Conservation (phyloP, 495 filamentous ascomycete species). For the Talaromyces thailandensis region DNA sequence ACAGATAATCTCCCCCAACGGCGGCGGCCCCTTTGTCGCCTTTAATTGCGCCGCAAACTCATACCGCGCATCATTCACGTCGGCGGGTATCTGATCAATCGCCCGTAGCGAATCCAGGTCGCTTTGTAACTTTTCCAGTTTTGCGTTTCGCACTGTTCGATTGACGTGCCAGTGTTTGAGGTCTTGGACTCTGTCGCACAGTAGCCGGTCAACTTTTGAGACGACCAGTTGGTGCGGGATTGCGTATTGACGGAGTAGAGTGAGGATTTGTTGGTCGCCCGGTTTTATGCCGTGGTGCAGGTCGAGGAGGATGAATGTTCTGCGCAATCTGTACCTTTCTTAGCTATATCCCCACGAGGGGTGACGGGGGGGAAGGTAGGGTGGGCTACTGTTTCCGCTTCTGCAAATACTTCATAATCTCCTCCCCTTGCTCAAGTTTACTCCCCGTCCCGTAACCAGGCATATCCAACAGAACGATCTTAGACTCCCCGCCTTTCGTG, state of each 20-base stretch:
- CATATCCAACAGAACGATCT: conserved; percentile 73
- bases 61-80: not conserved
- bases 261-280: conserved; percentile 57
- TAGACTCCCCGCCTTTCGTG: conserved; percentile 40
- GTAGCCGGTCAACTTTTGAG: conserved; percentile 65
- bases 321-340: conserved; percentile 41
- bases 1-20: conserved; percentile 42
- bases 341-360: conserved; percentile 4
- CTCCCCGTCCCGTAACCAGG: conserved; percentile 85
- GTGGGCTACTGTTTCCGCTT: conserved; percentile 53
- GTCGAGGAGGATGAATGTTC: conserved; percentile 81
- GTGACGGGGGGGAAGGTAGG: not conserved
- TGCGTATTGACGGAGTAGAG: conserved; percentile 48
- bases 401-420: conserved; percentile 78
- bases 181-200: conserved; percentile 20
- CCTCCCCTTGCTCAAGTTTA: conserved; percentile 66
- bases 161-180: conserved; percentile 18
- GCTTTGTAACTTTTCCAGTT: conserved; percentile 20
- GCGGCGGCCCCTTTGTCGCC: conserved; percentile 26
- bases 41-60: conserved; percentile 1
- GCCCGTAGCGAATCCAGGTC: conserved; percentile 11
- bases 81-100: not conserved
- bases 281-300: conserved; percentile 70
- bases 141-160: conserved; percentile 18
- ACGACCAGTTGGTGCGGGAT: conserved; percentile 73